These are phyloP conservation scores for Candida cerambycidarum DNA, from an alignment of 805 yeast species.

Conservation along the genomic window DNA sequence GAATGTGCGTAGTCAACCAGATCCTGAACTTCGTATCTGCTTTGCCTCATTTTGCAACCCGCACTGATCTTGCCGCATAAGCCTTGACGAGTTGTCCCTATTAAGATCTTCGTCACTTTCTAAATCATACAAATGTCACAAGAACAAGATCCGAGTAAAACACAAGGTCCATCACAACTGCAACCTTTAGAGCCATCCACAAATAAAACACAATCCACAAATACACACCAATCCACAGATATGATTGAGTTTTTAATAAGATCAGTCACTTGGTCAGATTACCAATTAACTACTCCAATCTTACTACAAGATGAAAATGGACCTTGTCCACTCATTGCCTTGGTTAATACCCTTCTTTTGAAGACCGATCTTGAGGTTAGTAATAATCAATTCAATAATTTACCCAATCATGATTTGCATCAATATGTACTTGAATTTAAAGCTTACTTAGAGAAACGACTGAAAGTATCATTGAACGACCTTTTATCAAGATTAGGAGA, in stretches of 20 bases:
- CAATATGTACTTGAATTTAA: constrained; percentile 6
- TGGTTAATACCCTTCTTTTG: constrained; percentile 67
- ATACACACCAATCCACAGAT: neutral
- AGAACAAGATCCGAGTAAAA: no score
- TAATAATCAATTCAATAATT: constrained; percentile 10
- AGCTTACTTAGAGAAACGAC: neutral
- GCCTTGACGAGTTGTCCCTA: neutral
- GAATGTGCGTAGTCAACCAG: no score
- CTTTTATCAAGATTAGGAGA: constrained; percentile 14
- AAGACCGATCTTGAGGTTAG: constrained; percentile 33
- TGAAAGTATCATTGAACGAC: constrained; percentile 7
- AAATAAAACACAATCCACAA: no score
- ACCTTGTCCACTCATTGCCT: constrained; percentile 83
- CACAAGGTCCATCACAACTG: no score
- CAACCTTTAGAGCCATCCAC: no score
- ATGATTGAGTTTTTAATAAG: constrained; percentile 21
- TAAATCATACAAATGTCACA: no score
- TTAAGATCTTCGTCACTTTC: neutral
- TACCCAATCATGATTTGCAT: constrained; percentile 5
- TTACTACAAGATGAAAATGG: constrained; percentile 80
- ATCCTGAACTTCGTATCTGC: no score
- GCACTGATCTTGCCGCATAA: neutral
- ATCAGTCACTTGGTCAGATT: constrained; percentile 33
- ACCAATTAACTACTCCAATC: constrained; percentile 48
- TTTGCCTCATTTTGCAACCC: neutral